Conservation (phyloP, 495 filamentous ascomycete species). For the Podospora comata region DNA sequence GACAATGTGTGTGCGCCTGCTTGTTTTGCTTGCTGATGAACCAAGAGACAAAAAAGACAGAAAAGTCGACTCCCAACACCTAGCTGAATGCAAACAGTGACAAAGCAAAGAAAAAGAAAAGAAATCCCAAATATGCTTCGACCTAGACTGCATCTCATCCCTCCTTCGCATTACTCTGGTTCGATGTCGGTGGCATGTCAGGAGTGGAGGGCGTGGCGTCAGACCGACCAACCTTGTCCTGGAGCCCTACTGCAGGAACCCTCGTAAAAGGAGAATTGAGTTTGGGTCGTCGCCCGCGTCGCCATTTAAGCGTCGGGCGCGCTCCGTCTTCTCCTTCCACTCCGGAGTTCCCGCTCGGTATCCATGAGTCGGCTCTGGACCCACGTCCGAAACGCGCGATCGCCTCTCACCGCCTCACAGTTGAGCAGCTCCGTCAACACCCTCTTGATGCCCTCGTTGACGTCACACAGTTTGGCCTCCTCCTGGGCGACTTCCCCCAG, state of each 20-base stretch:
- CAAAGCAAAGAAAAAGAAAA: not conserved
- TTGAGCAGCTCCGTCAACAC: conserved; percentile 65
- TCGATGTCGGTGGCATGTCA: not conserved
- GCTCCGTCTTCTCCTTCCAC: conserved; percentile 43
- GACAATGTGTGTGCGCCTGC: not conserved
- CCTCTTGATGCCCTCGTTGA: conserved; percentile 64
- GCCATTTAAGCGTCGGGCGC: conserved; percentile 28
- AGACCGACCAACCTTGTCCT: not conserved
- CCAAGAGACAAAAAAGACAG: not conserved
- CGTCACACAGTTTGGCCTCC: conserved; percentile 52
- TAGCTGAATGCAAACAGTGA: not conserved
- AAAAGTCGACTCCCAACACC: not conserved
- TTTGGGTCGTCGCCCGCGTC: not conserved
- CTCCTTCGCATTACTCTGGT: no score
- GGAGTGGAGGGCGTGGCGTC: not conserved
- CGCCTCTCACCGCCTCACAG: conserved; percentile 53
- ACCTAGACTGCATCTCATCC: no score
- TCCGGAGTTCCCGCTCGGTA: conserved; percentile 57
- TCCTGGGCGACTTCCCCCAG: conserved; percentile 47
- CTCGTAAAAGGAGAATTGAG: not conserved
- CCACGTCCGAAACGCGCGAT: conserved; percentile 58
- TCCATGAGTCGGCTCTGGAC: conserved; percentile 62
- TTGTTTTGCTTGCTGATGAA: not conserved
- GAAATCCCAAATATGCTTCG: not conserved
- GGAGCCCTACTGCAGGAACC: not conserved